Evolutionary conservation across 2,329 filamentous ascomycete genomes (phyloP).

Genomic region (Alternaria rosae): DNA sequence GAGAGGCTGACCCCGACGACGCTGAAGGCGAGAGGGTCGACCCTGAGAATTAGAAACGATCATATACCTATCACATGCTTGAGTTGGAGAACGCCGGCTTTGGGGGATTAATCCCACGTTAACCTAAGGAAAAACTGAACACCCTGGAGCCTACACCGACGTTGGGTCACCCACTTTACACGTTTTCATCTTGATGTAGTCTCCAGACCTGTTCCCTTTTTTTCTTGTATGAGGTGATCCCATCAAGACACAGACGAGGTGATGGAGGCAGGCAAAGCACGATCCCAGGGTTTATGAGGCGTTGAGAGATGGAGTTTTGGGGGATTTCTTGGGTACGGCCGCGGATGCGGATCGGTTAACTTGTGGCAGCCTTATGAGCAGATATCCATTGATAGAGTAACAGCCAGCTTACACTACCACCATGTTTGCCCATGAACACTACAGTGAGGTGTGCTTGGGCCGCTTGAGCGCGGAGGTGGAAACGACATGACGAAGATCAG

Average conservation of each 20-base stretch:
- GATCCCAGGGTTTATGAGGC: constrained; percentile 6
- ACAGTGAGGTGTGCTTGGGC: not conserved
- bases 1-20: constrained; percentile 51
- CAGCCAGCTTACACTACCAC: constrained; percentile 5
- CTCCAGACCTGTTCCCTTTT: not conserved
- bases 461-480: not conserved
- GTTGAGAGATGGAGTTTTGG: constrained; percentile 9
- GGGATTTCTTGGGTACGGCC: constrained; percentile 43
- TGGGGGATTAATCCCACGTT: too few relatives aligned
- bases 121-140: too few relatives aligned
- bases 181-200: not conserved
- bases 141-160: not conserved
- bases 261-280: not conserved
- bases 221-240: not conserved
- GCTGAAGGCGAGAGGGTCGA: constrained; percentile 52
- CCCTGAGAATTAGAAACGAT: constrained; percentile 39
- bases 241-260: not conserved
- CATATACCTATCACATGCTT: too few relatives aligned
- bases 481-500: constrained; percentile 4
- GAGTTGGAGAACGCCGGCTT: too few relatives aligned
- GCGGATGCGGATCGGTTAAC: constrained; percentile 46
- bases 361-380: constrained; percentile 34
- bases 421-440: not conserved
- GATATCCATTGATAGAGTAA: constrained; percentile 21
- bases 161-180: not conserved